Evolutionary conservation across 176 grass and related monocot genomes (phyloP).

Genomic region (Eragrostis nindensis): DNA sequence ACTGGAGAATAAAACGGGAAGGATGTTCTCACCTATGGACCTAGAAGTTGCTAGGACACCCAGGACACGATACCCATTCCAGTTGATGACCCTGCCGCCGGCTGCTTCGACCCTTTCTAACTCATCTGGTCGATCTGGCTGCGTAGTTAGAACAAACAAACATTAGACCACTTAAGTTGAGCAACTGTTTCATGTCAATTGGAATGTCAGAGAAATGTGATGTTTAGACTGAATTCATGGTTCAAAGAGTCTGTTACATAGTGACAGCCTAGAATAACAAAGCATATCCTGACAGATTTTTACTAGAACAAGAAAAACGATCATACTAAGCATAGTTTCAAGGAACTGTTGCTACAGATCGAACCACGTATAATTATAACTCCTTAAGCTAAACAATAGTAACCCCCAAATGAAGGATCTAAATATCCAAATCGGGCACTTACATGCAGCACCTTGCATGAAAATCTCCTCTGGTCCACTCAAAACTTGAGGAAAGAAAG

Average conservation of each 20-base stretch:
- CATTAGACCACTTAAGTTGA: not conserved
- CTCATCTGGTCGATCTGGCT: conserved; percentile 81
- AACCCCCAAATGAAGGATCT: not conserved
- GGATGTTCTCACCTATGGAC: conserved; percentile 59
- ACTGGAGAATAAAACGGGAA: not conserved
- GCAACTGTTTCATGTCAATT: not conserved
- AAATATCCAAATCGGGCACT: not conserved
- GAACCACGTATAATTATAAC: not conserved
- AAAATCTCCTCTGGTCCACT: no score
- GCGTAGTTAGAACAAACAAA: not conserved
- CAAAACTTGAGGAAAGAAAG: no score
- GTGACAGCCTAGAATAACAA: not conserved
- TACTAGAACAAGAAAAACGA: no score
- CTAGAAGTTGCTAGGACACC: conserved; percentile 75
- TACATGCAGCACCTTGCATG: not conserved
- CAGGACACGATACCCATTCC: conserved; percentile 67
- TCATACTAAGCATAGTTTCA: no score
- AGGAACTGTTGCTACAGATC: not conserved
- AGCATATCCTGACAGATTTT: no score
- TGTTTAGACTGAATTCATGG: not conserved
- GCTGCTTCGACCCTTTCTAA: conserved; percentile 66
- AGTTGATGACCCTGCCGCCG: conserved; percentile 66
- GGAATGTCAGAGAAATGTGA: not conserved
- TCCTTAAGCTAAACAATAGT: not conserved
- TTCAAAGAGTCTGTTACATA: not conserved